Percentiles rank a stretch among this genome's conserved stretches.
Evolutionary conservation across 108 stramenopile species (phyloP).

Genomic region (Chaetoceros tenuissimus): DNA sequence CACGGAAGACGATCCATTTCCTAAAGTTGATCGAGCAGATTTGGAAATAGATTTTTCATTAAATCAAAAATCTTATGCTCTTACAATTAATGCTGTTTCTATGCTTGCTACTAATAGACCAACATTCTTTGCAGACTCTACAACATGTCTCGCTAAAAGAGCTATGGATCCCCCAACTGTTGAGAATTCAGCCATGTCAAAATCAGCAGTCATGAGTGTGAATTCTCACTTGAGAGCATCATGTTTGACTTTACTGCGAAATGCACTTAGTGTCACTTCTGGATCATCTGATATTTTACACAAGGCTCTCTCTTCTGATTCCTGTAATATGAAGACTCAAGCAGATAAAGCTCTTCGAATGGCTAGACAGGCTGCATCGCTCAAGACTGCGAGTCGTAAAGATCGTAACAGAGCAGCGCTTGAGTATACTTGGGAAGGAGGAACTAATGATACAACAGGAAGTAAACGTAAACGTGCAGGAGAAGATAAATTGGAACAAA

Average conservation of each 20-base stretch:
- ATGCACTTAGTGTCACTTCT: slow-evolving; percentile 71
- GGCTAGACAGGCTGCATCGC: slow-evolving; percentile 60
- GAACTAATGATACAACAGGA: slow-evolving; percentile 25
- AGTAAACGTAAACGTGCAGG: slow-evolving; percentile 72
- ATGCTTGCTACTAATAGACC: slow-evolving; percentile 69
- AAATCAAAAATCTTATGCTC: slow-evolving; percentile 73
- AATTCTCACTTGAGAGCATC: slow-evolving; percentile 61
- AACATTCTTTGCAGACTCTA: slow-evolving; percentile 69
- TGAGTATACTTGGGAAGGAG: slow-evolving; percentile 81
- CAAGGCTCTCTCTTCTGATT: slow-evolving; percentile 32
- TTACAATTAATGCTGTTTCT: slow-evolving; percentile 74
- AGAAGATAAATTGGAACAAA: slow-evolving; percentile 74
- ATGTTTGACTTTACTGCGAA: slow-evolving; percentile 71
- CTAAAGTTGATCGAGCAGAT: slow-evolving; percentile 29
- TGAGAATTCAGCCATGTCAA: slow-evolving; percentile 18
- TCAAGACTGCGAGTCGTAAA: slow-evolving; percentile 81
- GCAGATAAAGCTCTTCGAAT: slow-evolving; percentile 75
- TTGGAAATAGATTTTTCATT: slow-evolving; percentile 72
- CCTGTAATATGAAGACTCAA: slow-evolving; percentile 67
- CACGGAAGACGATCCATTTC: slow-evolving; percentile 1
- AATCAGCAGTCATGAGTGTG: slow-evolving; percentile 42
- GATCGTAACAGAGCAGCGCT: slow-evolving; percentile 77
- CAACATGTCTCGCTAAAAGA: slow-evolving; percentile 63
- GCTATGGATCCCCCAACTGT: slow-evolving; percentile 52
- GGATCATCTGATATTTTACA: slow-evolving; percentile 46